Evolutionary conservation across 106 monocot species (phyloP).

Genomic region (Agapanthus africanus): DNA sequence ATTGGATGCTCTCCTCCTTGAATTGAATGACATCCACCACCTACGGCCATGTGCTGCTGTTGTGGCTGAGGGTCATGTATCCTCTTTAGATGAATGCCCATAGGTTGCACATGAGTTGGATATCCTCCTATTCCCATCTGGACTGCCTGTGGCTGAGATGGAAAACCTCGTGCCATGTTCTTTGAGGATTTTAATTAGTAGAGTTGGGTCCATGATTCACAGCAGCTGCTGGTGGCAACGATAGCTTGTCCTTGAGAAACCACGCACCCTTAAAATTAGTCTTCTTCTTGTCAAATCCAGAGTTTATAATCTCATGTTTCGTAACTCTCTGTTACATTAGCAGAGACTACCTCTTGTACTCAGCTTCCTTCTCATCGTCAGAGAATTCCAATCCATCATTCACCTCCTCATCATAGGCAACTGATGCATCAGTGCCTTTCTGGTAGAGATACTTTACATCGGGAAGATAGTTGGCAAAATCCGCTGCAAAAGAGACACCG

Average conservation of each 20-base stretch:
- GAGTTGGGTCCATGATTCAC: not conserved
- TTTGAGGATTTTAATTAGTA: too few species aligned
- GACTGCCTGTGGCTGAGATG: too few species aligned
- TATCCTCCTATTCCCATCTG: not conserved
- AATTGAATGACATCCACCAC: too few species aligned
- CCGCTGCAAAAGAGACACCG: constrained; percentile 57
- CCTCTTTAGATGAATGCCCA: too few species aligned
- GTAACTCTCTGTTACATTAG: constrained; percentile 38
- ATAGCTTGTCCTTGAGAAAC: not conserved
- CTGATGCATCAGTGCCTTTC: constrained; percentile 94
- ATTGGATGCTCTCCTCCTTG: constrained; percentile 11
- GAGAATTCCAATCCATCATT: constrained; percentile 47
- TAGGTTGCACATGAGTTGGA: too few species aligned
- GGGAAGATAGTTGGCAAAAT: constrained; percentile 59
- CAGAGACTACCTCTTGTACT: constrained; percentile 46
- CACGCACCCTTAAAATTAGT: not conserved
- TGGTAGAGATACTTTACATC: constrained; percentile 41
- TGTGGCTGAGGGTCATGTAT: too few species aligned
- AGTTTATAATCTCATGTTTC: constrained; percentile 13
- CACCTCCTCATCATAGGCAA: constrained; percentile 34
- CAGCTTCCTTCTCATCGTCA: constrained; percentile 92
- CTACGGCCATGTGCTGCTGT: too few species aligned
- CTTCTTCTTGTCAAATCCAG: constrained; percentile 30
- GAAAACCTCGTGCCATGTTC: too few species aligned
- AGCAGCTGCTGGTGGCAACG: not conserved